These are phyloP conservation scores for Anthostomella pinea DNA, from an alignment of 2,329 filamentous ascomycete genomes.

Conservation along the genomic window DNA sequence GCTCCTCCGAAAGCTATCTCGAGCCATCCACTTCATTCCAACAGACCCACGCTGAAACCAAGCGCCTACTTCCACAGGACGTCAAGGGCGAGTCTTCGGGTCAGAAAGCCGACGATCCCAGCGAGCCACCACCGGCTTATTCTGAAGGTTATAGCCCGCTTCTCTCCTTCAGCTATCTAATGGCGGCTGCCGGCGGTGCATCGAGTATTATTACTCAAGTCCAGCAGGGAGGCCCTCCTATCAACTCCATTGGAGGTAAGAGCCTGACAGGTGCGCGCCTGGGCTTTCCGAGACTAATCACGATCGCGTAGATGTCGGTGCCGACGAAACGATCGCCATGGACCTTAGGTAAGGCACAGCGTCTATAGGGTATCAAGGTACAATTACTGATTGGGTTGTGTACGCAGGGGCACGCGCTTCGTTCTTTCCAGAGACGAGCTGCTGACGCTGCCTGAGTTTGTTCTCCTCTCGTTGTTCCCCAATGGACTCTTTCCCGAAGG, in stretches of 20 bases:
- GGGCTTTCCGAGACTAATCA: slow-evolving; percentile 5
- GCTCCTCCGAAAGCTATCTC: slow-evolving; percentile 35
- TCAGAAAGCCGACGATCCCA: slow-evolving; percentile 67
- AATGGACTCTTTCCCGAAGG: slow-evolving; percentile 98
- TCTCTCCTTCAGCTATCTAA: slow-evolving; percentile 89
- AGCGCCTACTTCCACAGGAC: slow-evolving; percentile 78
- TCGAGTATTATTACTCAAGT: slow-evolving; percentile 99
- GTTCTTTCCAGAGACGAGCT: slow-evolving; percentile 93
- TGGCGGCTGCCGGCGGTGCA: slow-evolving; percentile 95
- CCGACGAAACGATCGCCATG: slow-evolving; percentile 92
- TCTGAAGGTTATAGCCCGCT: slow-evolving; percentile 92
- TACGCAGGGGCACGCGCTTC: slow-evolving; percentile 79
- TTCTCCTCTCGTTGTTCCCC: slow-evolving; percentile 93
- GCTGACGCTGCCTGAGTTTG: slow-evolving; percentile 93
- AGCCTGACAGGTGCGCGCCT: background rate
- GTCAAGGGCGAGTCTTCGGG: slow-evolving; percentile 72
- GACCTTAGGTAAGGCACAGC: slow-evolving; percentile 74
- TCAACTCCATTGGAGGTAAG: slow-evolving; percentile 85
- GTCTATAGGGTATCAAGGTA: too few relatives aligned
- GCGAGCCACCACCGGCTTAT: slow-evolving; percentile 93
- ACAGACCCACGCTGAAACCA: slow-evolving; percentile 68
- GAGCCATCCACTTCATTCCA: slow-evolving; percentile 39
- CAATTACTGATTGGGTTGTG: too few relatives aligned
- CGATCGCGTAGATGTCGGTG: slow-evolving; percentile 62
- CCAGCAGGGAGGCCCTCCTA: slow-evolving; percentile 84